phyloP scores from a whole-genome alignment of 2,329 filamentous ascomycete genomes.

The Botrytis pseudocinerea region DNA sequence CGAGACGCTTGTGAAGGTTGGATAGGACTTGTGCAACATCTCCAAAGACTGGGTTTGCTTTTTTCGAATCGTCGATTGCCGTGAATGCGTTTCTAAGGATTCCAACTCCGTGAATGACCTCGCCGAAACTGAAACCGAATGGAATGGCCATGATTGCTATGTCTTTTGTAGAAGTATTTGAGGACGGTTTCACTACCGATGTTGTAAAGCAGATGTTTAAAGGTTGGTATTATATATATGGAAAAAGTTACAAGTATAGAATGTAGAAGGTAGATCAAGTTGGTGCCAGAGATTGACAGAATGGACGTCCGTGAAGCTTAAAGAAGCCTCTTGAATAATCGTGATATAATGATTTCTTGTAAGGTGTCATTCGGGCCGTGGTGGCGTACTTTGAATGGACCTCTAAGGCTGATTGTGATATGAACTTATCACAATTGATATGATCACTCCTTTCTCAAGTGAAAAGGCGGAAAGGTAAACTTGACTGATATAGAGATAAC shows the following conservation, averaged over 20 bases:
- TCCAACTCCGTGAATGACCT: conserved; percentile 21
- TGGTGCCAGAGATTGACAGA: conserved; percentile 14
- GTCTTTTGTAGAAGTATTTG: not conserved
- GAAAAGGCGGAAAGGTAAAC: not conserved
- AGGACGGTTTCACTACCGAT: not conserved
- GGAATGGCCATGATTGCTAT: conserved; percentile 20
- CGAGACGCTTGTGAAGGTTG: conserved; percentile 16
- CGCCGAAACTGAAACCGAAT: conserved; percentile 22
- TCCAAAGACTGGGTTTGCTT: conserved; percentile 13
- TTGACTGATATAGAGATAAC: not conserved
- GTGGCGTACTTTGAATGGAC: conserved; percentile 1
- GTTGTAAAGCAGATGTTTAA: not conserved
- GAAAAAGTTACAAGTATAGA: not conserved
- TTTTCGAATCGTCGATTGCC: conserved; percentile 17
- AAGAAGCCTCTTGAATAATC: conserved; percentile 23
- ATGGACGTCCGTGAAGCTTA: conserved; percentile 22
- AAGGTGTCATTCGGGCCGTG: conserved; percentile 22
- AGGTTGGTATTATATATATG: not conserved
- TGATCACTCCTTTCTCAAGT: not conserved
- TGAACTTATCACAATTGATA: conserved; percentile 12
- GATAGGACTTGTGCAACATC: conserved; percentile 20
- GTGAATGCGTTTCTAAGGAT: conserved; percentile 20
- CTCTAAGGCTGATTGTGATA: conserved; percentile 14
- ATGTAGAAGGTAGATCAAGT: conserved; percentile 8
- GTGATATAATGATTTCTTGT: conserved; percentile 20